phyloP scores from a whole-genome alignment of 495 filamentous ascomycete species.

The Apodospora peruviana region DNA sequence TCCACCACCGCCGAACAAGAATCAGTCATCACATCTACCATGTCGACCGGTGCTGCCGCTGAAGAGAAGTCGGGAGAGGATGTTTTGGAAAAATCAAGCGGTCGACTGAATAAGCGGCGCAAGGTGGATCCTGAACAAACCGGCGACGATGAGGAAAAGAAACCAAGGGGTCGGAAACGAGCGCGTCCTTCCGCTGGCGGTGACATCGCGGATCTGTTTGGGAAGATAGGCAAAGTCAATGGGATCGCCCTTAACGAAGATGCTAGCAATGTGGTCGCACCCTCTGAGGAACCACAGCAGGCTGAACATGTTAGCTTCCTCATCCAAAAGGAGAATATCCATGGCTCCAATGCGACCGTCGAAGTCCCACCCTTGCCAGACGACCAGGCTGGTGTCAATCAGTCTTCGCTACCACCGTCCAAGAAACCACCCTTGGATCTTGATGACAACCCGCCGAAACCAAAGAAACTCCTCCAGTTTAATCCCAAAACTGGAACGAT shows the following conservation, averaged over 20 bases:
- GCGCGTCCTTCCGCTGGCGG: slow-evolving; percentile 10
- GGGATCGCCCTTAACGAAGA: background rate
- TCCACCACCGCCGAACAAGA: background rate
- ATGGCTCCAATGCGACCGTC: no score
- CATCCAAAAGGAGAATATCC: background rate
- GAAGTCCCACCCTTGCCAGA: no score
- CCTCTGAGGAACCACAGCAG: background rate
- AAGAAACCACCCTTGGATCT: no score
- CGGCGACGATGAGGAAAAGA: slow-evolving; percentile 9
- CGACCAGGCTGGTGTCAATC: no score
- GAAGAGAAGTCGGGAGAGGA: slow-evolving; percentile 5
- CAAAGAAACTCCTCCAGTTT: slow-evolving; percentile 41
- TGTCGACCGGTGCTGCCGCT: background rate
- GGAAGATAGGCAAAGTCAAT: slow-evolving; percentile 6
- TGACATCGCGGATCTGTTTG: slow-evolving; percentile 15
- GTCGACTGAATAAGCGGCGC: slow-evolving; percentile 42
- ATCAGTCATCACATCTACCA: background rate
- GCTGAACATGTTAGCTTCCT: no score
- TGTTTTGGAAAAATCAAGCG: slow-evolving; percentile 24
- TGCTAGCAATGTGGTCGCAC: background rate
- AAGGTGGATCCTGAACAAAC: slow-evolving; percentile 32
- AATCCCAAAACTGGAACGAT: slow-evolving; percentile 50
- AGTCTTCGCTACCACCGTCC: no score
- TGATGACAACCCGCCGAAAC: slow-evolving; percentile 16
- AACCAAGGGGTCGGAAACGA: slow-evolving; percentile 7